Base-by-base conservation (phyloP, 2,329 filamentous ascomycete species). In the Arachnopeziza araneosa region DNA sequence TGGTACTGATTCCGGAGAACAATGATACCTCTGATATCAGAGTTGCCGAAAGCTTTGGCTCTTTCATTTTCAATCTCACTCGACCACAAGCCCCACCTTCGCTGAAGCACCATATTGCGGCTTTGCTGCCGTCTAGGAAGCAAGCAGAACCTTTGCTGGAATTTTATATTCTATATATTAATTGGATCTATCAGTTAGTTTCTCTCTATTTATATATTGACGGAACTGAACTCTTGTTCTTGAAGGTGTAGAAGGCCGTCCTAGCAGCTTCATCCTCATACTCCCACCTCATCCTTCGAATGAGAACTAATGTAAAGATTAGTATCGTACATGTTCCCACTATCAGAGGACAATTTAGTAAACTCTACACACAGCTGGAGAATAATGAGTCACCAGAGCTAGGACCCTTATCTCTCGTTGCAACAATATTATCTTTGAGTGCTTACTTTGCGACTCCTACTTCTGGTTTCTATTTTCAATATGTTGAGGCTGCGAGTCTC, bases 321-420 rank as follows among this genome's bases (percentile, higher is more conserved):
- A 30, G 26, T 19, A 59, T 66, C 14, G 52, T 67, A 44, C 67
- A 69, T 56, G 52, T 64, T 6, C 66, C 67, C 1, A 68, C 67
- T 14, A 58, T 67, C 1, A 50, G 55, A 24, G 48, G 30, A 9
- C 44, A 59, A 1, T 52, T 64, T 19, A 60, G 65, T 24, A 49
- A 19, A 1, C 9, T 68, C 9, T 69, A 69, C 48, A 53, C 52
- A 4, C 50, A 52, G 17, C 9, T 68, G 12, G 63, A 68, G 8
- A 50, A 55, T 5, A 54, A 60, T n/a, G 12, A 61, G 51, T 30
- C 48, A 14, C 67, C 65, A 22, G 44, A 62, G 22, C 56, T 60
- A 24, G 58, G 56, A 8, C 54, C 63, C 10, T 24, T 69, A 3
- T 58, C 65, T 17, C 59, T 69, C 12, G 56, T 68, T 12, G 53